Evolutionary conservation across 2,329 filamentous ascomycete genomes (phyloP).

Genomic region (Dothistroma pini): DNA sequence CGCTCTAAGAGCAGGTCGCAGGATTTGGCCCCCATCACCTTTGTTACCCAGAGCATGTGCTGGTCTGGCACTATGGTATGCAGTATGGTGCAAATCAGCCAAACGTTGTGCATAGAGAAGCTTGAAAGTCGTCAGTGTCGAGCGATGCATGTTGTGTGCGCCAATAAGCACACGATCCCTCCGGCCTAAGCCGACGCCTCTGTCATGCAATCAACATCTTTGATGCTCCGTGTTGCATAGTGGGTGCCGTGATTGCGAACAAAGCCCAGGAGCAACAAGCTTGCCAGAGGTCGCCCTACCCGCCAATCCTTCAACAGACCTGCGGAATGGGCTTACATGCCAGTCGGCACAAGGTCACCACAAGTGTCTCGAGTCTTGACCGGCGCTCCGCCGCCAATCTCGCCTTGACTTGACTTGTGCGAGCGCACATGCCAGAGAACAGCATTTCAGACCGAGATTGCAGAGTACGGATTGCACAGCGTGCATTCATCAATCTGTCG

Average conservation of each 20-base stretch:
- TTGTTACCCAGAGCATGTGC: conserved; percentile 11
- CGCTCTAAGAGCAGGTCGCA: background rate
- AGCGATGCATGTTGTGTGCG: conserved; percentile 4
- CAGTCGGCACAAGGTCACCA: conserved; percentile 7
- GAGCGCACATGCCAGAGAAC: background rate
- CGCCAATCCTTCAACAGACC: conserved; percentile 16
- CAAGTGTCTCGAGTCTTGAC: conserved; percentile 8
- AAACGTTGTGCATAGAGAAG: conserved; percentile 2
- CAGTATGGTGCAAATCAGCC: background rate
- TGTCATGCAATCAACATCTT: conserved; percentile 10
- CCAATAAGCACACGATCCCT: conserved; percentile 6
- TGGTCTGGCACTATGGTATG: conserved; percentile 5
- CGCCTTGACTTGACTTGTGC: conserved; percentile 3
- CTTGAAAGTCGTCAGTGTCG: conserved; percentile 7
- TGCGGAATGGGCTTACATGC: conserved; percentile 12
- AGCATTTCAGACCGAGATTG: background rate
- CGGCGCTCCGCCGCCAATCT: conserved; percentile 13
- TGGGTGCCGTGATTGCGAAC: conserved; percentile 10
- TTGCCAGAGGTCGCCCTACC: conserved; percentile 16
- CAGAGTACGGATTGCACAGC: background rate
- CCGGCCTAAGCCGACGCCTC: conserved; percentile 3
- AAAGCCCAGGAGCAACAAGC: conserved; percentile 8
- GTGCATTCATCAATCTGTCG: background rate
- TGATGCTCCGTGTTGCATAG: conserved; percentile 15
- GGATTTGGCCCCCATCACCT: conserved; percentile 12